A percentile compares a stretch with the other conserved stretches of the same genome.
phyloP scores from a whole-genome alignment of 1,284 basidiomycete genomes.

The Porogramme epimiltina region DNA sequence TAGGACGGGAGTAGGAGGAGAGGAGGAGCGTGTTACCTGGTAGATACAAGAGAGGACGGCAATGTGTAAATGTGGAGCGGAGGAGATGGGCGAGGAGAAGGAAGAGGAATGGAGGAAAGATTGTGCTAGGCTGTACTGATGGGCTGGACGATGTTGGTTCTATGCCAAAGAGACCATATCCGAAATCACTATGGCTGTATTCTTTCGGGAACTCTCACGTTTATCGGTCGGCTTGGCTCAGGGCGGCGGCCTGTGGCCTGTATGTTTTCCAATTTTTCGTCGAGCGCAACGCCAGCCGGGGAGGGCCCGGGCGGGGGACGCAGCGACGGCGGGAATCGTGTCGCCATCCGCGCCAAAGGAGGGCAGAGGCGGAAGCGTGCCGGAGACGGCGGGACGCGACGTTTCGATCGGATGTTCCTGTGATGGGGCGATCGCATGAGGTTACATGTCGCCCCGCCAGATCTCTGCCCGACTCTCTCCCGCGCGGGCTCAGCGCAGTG shows the following conservation, averaged over 20 bases:
- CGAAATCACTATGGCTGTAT: slow-evolving; percentile 25
- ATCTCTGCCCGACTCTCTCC: no score
- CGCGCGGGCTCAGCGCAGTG: no score
- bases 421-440: slow-evolving; percentile 12
- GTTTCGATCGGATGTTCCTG: slow-evolving; percentile 17
- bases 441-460: neutral
- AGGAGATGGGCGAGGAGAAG: slow-evolving; percentile 21
- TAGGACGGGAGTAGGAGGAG: neutral
- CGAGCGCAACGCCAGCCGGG: neutral
- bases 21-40: slow-evolving; percentile 15
- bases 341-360: no score
- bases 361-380: no score
- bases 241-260: neutral
- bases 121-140: slow-evolving; percentile 30
- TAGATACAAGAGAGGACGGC: slow-evolving; percentile 21
- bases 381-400: slow-evolving; percentile 1
- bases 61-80: slow-evolving; percentile 15
- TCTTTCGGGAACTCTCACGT: no score
- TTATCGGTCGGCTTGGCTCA: slow-evolving; percentile 4
- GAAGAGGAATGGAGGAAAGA: slow-evolving; percentile 26
- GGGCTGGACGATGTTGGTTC: slow-evolving; percentile 29
- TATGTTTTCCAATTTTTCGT: neutral
- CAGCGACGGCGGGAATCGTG: no score
- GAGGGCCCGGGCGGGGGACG: no score
- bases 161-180: slow-evolving; percentile 28